phyloP scores from a whole-genome alignment of 2,329 filamentous ascomycete genomes.

The Phyllosticta capitalensis region DNA sequence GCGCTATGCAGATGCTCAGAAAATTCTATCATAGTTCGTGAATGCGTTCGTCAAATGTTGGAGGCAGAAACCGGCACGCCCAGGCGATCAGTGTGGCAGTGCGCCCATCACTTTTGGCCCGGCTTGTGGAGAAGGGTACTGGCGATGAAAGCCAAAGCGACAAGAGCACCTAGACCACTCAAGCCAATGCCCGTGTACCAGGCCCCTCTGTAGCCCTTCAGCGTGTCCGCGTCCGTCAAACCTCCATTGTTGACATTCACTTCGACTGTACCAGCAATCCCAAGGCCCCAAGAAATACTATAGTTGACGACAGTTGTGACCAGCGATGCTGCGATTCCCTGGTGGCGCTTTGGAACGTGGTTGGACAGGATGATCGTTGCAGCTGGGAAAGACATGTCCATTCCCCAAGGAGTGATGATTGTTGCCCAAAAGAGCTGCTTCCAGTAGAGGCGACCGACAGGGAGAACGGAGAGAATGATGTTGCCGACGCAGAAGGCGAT shows the following conservation, averaged over 20 bases:
- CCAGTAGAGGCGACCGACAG: constrained; percentile 35
- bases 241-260: constrained; percentile 28
- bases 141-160: constrained; percentile 18
- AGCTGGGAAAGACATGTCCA: constrained; percentile 36
- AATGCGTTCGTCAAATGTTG: not conserved
- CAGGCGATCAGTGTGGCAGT: not conserved
- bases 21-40: not conserved
- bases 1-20: not conserved
- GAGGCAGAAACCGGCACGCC: not conserved
- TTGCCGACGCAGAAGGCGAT: constrained; percentile 25
- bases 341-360: constrained; percentile 28
- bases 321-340: constrained; percentile 32
- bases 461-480: constrained; percentile 32
- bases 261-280: constrained; percentile 35
- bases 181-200: constrained; percentile 31
- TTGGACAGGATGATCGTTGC: constrained; percentile 32
- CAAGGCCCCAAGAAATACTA: constrained; percentile 33
- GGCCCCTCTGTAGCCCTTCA: constrained; percentile 31
- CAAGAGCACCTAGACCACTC: constrained; percentile 19
- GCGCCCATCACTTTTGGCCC: not conserved
- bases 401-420: constrained; percentile 28
- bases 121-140: constrained; percentile 14
- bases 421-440: constrained; percentile 26
- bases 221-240: constrained; percentile 15
- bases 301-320: constrained; percentile 36